Conservation (phyloP, 1,139 yeast genomes). For the Sugiyamaella paludigena region DNA sequence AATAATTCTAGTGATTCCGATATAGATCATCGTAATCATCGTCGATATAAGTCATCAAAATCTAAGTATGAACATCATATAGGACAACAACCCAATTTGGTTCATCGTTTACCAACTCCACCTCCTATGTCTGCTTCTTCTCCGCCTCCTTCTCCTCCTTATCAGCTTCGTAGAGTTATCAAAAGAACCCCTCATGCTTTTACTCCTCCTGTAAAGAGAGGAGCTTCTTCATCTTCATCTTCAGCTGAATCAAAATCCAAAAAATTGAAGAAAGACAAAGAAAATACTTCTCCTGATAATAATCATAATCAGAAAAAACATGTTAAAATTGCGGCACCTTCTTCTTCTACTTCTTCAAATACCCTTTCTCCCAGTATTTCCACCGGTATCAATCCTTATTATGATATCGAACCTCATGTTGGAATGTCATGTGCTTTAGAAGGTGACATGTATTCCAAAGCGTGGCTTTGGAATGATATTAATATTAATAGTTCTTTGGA, state of each 20-base stretch:
- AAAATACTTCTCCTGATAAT: no score
- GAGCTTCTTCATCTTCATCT: constrained; percentile 11
- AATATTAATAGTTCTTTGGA: no score
- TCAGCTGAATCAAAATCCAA: constrained; percentile 5
- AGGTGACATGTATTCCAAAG: constrained; percentile 18
- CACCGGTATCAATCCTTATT: constrained; percentile 23
- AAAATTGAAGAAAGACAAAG: constrained; percentile 5
- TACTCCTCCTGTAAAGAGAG: constrained; percentile 24
- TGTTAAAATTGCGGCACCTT: background rate
- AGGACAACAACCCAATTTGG: no score
- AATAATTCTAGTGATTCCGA: no score
- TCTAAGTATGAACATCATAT: no score
- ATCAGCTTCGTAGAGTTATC: constrained; percentile 27
- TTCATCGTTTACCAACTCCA: constrained; percentile 12
- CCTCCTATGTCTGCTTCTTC: constrained; percentile 14
- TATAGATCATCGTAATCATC: no score
- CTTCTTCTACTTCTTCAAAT: background rate
- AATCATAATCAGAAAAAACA: no score
- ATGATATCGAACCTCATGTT: constrained; percentile 24
- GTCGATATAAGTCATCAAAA: background rate
- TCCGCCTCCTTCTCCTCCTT: constrained; percentile 22
- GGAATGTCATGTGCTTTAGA: constrained; percentile 14
- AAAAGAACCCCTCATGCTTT: constrained; percentile 32
- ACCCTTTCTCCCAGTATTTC: constrained; percentile 6
- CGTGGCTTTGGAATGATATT: constrained; percentile 20